These are phyloP conservation scores for Rugosomyces carneus DNA, from an alignment of 1,284 basidiomycete genomes.

Conservation along the genomic window DNA sequence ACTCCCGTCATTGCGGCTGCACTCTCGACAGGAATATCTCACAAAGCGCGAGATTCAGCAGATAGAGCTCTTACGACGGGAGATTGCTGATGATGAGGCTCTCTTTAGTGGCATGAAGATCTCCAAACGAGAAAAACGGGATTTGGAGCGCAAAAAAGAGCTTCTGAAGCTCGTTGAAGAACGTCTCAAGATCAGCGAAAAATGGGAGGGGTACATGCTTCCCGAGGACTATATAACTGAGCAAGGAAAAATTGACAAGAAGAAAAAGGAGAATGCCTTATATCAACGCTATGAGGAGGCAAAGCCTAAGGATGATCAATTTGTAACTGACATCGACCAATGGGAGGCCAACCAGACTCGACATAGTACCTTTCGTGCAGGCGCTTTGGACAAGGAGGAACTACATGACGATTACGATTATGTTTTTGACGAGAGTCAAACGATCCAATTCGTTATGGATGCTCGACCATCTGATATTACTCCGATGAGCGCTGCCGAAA, in stretches of 20 bases:
- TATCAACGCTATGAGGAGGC: constrained; percentile 95
- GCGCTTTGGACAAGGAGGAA: constrained; percentile 84
- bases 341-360: constrained; percentile 93
- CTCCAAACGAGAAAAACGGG: constrained; percentile 76
- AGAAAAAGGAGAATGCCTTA: constrained; percentile 91
- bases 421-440: constrained; percentile 96
- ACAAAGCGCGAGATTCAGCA: constrained; percentile 95
- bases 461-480: constrained; percentile 66
- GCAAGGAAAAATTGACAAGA: constrained; percentile 97
- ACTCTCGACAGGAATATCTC: constrained; percentile 90
- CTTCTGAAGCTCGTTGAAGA: constrained; percentile 90
- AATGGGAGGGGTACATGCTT: constrained; percentile 89
- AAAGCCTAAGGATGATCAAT: constrained; percentile 83
- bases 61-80: constrained; percentile 88
- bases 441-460: constrained; percentile 93
- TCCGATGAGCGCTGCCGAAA: constrained; percentile 79
- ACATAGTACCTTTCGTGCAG: constrained; percentile 83
- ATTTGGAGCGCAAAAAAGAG: constrained; percentile 90
- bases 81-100: constrained; percentile 89
- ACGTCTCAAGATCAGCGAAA: constrained; percentile 88
- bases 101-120: constrained; percentile 86
- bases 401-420: constrained; percentile 89
- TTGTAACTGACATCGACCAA: constrained; percentile 93
- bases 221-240: constrained; percentile 98
- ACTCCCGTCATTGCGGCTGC: constrained; percentile 78